phyloP scores from a whole-genome alignment of 1,139 yeast species.

The Nadsonia commutata region DNA sequence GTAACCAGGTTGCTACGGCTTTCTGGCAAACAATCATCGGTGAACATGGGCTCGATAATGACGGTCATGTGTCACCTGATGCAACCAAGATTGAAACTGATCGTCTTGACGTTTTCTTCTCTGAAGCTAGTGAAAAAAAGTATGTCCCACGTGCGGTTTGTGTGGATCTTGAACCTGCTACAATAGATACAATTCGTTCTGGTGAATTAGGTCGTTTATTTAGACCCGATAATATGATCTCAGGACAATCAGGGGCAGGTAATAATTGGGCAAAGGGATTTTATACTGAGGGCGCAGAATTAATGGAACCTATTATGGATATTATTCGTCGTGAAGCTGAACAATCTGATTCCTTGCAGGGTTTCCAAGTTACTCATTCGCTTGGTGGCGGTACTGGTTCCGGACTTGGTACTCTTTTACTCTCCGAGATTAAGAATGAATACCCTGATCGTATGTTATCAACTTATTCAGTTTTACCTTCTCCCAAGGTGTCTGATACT shows the following conservation, averaged over 20 bases:
- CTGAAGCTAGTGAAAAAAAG: slow-evolving; percentile 47
- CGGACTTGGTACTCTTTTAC: slow-evolving; percentile 82
- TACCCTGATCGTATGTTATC: slow-evolving; percentile 95
- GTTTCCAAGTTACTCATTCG: slow-evolving; percentile 87
- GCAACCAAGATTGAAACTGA: slow-evolving; percentile 28
- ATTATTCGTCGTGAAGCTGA: slow-evolving; percentile 89
- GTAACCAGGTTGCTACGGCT: slow-evolving; percentile 8
- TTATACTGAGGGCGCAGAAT: slow-evolving; percentile 91
- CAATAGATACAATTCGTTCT: slow-evolving; percentile 69
- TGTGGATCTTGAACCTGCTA: slow-evolving; percentile 88
- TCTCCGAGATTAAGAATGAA: slow-evolving; percentile 72
- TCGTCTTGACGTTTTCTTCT: slow-evolving; percentile 38
- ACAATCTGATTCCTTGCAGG: slow-evolving; percentile 82
- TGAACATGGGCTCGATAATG: slow-evolving; percentile 84
- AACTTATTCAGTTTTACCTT: slow-evolving; percentile 82
- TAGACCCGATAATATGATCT: slow-evolving; percentile 82
- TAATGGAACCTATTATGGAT: slow-evolving; percentile 78
- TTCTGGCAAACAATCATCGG: slow-evolving; percentile 81
- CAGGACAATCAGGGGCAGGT: slow-evolving; percentile 86
- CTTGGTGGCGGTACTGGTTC: slow-evolving; percentile 97
- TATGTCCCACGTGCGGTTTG: slow-evolving; percentile 89
- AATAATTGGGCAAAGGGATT: slow-evolving; percentile 96
- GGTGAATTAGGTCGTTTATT: slow-evolving; percentile 69
- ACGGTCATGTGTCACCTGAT: slow-evolving; percentile 35
- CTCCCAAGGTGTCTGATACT: slow-evolving; percentile 82